These are phyloP conservation scores for Pichia ethanolica DNA, from an alignment of 805 yeast genomes.

Conservation along the genomic window DNA sequence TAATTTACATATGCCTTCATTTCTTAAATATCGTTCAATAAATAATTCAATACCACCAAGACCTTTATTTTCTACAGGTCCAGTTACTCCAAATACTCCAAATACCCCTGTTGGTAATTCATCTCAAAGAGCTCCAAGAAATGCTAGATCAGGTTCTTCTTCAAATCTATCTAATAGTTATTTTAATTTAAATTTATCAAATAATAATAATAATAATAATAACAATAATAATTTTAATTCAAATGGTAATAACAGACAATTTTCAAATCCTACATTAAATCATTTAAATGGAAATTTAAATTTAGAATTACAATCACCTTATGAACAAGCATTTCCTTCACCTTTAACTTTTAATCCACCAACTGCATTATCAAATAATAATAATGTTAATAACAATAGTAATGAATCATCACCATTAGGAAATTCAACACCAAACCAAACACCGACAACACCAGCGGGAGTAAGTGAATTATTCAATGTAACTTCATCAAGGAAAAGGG, in stretches of 20 bases:
- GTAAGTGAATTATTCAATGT: slow-evolving; percentile 29
- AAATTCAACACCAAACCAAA: not conserved
- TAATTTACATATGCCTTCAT: slow-evolving; percentile 4
- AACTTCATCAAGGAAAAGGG: slow-evolving; percentile 46
- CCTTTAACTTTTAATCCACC: not conserved
- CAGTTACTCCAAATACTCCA: slow-evolving; percentile 4
- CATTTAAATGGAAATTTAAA: not conserved
- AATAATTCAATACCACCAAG: not conserved
- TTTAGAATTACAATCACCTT: slow-evolving; percentile 8
- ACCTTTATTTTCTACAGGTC: slow-evolving; percentile 3
- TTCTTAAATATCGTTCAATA: not conserved
- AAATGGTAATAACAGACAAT: not conserved
- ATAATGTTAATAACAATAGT: too few species aligned
- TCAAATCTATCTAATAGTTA: too few species aligned
- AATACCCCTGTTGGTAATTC: not conserved
- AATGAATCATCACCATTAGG: not conserved
- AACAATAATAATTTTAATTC: too few species aligned
- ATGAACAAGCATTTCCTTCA: slow-evolving; percentile 6
- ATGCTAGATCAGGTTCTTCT: not conserved
- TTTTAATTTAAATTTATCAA: not conserved
- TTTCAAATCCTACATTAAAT: slow-evolving; percentile 1
- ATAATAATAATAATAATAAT: not conserved
- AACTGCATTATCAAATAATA: not conserved
- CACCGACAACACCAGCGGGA: not conserved
- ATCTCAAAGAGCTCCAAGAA: slow-evolving; percentile 1